Base-by-base conservation (phyloP, 179 eudicot genomes). In the Nepenthes alata region DNA sequence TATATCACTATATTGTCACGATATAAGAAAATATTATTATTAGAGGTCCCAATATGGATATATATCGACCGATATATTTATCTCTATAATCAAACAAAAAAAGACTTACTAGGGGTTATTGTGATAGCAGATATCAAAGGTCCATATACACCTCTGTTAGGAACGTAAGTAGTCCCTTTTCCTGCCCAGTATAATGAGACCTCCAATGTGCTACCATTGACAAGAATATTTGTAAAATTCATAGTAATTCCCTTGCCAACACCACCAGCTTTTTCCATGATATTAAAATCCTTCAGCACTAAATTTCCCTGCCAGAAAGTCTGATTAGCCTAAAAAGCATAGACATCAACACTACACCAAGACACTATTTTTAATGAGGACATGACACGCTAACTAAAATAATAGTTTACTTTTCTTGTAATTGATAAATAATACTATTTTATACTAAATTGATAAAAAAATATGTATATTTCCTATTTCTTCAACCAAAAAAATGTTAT, bases 51-150 rank as follows among this genome's bases (percentile, higher is more conserved):
- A 25, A 25, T 25, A 25, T 25, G 25, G 25, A 25, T 25, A 25
- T 0, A 25, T 25, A 25, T 25, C 8, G 45, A 41, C 8, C 45
- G 8, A 41, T 4, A 41, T 41, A 7, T 15, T 12, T 38, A 39
- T 45, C 39, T 14, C 60, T 8, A 34, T 34, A 50, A n/a, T 9
- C 7, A 6, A 5, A 47, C 5, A 25, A 61, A 11, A 14, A 11
- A 11, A 64, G 59, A 74, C 91, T 78, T 71, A 86, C 94, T 72
- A 25, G 93, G 87, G 59, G 72, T 63, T 8, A 88, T 83, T 7
- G 85, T 77, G 53, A 88, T 88, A 58, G 96, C 93, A 68, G 96
- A 85, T 65, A 88, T 59, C 11, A 88, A 78, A 47, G 96, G 85
- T 34, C 96, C 93, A 67, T 88, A 88, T 63, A 67, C 84, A 62